Percentiles rank a stretch among this genome's conserved stretches.
Conservation (phyloP, 768 basidiomycete genomes). For the Termitomyces sp. region DNA sequence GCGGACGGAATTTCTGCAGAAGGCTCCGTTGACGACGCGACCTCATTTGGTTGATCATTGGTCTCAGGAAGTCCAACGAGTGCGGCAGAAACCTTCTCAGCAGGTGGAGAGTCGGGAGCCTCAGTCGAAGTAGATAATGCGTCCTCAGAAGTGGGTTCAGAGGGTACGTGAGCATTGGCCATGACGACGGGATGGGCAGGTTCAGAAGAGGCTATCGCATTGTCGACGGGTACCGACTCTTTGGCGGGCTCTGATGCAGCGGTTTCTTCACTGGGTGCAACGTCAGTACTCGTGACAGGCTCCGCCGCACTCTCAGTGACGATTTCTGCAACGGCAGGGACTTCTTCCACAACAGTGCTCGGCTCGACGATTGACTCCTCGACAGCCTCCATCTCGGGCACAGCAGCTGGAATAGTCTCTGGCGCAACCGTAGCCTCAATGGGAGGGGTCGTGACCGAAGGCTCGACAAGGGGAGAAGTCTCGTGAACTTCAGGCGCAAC, state of each 20-base stretch:
- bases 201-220: background rate
- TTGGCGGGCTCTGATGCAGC: background rate
- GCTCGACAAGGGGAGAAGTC: background rate
- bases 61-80: background rate
- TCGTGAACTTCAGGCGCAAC: background rate
- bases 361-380: constrained; percentile 1
- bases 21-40: background rate
- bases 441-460: background rate
- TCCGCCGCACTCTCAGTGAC: background rate
- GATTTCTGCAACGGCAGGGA: background rate
- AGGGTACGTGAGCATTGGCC: background rate
- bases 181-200: background rate
- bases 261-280: background rate
- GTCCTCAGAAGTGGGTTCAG: background rate
- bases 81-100: background rate
- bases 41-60: background rate
- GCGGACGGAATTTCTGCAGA: background rate
- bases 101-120: background rate
- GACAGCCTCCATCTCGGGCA: background rate
- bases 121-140: background rate
- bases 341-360: background rate
- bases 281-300: constrained; percentile 1
- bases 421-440: background rate
- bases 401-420: background rate
- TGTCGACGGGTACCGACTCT: background rate